Evolutionary conservation across 768 basidiomycete species (phyloP).

Genomic region (Rhizopogon salebrosus): DNA sequence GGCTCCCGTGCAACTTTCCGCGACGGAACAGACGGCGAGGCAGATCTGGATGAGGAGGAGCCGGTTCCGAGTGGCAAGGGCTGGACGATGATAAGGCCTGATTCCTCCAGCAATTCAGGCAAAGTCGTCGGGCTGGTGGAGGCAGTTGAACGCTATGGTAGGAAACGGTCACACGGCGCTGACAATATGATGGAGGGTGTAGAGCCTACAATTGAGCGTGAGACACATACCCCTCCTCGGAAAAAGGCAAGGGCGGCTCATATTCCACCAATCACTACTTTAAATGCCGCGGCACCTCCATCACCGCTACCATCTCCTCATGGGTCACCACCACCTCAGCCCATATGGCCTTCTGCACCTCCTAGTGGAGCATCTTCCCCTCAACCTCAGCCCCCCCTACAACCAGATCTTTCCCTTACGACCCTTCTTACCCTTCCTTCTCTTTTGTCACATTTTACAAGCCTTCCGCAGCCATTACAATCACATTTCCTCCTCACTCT

Average conservation of each 20-base stretch:
- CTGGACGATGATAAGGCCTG: conserved; percentile 72
- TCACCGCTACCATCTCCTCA: conserved; percentile 83
- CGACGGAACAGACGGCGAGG: conserved; percentile 58
- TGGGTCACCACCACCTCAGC: conserved; percentile 74
- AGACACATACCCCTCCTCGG: conserved; percentile 50
- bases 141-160: conserved; percentile 77
- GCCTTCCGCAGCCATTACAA: conserved; percentile 76
- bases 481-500: conserved; percentile 92
- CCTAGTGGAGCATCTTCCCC: conserved; percentile 77
- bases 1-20: conserved; percentile 77
- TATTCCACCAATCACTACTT: conserved; percentile 54
- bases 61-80: conserved; percentile 59
- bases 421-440: conserved; percentile 84
- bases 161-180: conserved; percentile 49
- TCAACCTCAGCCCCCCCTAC: conserved; percentile 62
- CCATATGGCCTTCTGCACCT: conserved; percentile 76
- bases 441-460: conserved; percentile 75
- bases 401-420: conserved; percentile 77
- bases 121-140: conserved; percentile 64
- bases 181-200: conserved; percentile 73
- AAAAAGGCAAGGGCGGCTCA: conserved; percentile 72
- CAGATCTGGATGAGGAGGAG: conserved; percentile 70
- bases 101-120: conserved; percentile 45
- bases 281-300: conserved; percentile 73
- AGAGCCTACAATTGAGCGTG: conserved; percentile 46